These are phyloP conservation scores for Xylaria telfairii DNA, from an alignment of 495 filamentous ascomycete species.

Conservation along the genomic window DNA sequence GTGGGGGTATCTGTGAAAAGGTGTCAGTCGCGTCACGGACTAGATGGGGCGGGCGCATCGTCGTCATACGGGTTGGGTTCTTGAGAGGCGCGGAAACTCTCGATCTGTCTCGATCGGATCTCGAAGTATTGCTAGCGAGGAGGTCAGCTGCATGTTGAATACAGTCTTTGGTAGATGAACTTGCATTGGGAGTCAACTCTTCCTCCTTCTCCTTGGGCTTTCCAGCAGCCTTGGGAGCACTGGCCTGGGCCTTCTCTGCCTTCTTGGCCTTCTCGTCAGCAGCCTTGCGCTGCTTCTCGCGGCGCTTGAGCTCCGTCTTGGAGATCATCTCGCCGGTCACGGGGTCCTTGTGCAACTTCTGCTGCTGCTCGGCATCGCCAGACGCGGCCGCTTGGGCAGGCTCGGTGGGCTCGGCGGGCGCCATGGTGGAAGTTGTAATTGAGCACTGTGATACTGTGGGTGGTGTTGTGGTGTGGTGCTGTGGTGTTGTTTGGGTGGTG, in stretches of 20 bases:
- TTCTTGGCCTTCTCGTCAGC: conserved; percentile 78
- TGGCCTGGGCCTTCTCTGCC: conserved; percentile 47
- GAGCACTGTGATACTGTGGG: background rate
- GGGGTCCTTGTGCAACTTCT: conserved; percentile 81
- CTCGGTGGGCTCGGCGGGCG: conserved; percentile 5
- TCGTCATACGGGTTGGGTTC: conserved; percentile 68
- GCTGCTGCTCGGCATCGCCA: conserved; percentile 59
- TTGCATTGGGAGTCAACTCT: conserved; percentile 84
- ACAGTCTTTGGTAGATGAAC: no score
- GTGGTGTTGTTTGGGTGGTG: background rate
- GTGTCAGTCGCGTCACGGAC: background rate
- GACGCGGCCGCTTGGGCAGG: conserved; percentile 11
- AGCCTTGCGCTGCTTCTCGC: conserved; percentile 87
- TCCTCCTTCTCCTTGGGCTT: conserved; percentile 69
- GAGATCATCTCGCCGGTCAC: conserved; percentile 83
- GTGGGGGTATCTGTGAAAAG: conserved; percentile 72
- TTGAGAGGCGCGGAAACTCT: conserved; percentile 82
- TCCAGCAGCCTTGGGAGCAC: conserved; percentile 67
- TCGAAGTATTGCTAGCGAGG: conserved; percentile 88
- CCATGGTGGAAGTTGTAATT: conserved; percentile 8
- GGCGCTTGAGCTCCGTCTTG: conserved; percentile 93
- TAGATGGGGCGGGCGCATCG: background rate
- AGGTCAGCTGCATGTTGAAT: background rate
- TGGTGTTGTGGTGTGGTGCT: no score
- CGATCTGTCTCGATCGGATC: conserved; percentile 84